Evolutionary conservation across 225 moss, liverwort and hornwort genomes (phyloP).

Genomic region (Asterella californica): DNA sequence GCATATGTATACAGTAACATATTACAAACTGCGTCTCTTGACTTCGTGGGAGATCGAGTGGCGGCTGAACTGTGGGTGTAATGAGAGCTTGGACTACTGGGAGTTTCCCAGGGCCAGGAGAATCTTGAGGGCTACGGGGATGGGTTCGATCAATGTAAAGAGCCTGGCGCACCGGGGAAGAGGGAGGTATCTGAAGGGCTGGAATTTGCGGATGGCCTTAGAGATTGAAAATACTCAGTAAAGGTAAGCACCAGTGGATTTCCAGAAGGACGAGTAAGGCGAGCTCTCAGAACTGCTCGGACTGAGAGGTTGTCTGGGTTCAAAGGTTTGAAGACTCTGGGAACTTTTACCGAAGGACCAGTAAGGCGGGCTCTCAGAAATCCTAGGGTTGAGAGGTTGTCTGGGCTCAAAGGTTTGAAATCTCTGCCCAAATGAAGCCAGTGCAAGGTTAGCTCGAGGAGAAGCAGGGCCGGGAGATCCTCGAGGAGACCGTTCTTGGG

Average conservation of each 20-base stretch:
- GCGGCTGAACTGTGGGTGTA: background rate
- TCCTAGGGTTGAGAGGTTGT: background rate
- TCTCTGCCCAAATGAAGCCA: background rate
- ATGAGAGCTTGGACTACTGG: background rate
- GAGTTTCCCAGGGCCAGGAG: background rate
- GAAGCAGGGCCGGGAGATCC: background rate
- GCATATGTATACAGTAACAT: too few species aligned
- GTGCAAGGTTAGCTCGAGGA: background rate
- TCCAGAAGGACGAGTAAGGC: background rate
- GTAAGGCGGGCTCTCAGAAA: background rate
- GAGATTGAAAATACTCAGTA: slow-evolving; percentile 4
- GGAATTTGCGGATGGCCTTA: background rate
- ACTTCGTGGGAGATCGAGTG: background rate
- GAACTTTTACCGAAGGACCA: background rate
- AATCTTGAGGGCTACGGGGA: background rate
- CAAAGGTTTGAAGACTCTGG: background rate
- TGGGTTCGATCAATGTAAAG: slow-evolving; percentile 1
- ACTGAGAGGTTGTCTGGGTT: background rate
- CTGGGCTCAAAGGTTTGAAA: background rate
- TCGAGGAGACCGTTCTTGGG: background rate
- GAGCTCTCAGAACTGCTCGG: background rate
- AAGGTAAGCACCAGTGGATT: slow-evolving; percentile 15
- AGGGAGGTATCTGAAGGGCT: background rate
- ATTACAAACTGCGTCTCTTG: background rate
- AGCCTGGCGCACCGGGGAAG: background rate